Base-by-base conservation (phyloP, 2,329 filamentous ascomycete genomes). In the Cladorrhinum sp. region DNA sequence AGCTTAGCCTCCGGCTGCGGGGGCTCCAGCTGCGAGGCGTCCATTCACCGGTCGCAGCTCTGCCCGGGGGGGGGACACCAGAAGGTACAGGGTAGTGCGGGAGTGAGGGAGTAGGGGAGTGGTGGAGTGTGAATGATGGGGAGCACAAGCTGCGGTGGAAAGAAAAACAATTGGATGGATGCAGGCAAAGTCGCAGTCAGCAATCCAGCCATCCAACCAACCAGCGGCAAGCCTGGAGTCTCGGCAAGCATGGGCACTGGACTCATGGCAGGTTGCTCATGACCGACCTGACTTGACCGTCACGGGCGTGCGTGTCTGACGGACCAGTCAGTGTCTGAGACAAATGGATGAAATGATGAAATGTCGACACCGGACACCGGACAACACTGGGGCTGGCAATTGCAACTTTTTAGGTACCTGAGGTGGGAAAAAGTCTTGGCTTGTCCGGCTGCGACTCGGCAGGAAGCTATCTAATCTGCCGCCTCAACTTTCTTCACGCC, bases 1-100 rank as follows among this genome's bases (percentile, higher is more conserved):
- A 9, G 3, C 33, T 9, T 16, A 16, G 33, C 58, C 62, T 57
- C 36, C 36, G 58, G 16, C 49, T 59, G 56, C 55, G 62, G 59
- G 58, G 58, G 63, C 61, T 36, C 12, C 33, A 36, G 33, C 33
- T 20, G 33, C 62, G 60, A 59, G 60, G 61, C 65, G 58, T 60
- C 62, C 64, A 65, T 59, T 62, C 55, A 36, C 62, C 46, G 55
- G 53, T 18, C 30, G 10, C 46, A 33, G 39, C 10, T 57, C 23
- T 57, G 36, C n/a, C n/a, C 30, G n/a, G 33, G 53, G 53, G 30
- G 36, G 36, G 36, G 36, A 42, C 36, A 14, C 5, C 26, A 28
- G 20, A 21, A 30, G 36, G 42, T 39, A 24, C 26, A 49, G 24
- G 53, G 36, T 46, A 26, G 24, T 49, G 18, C 7, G 7, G 21